Evolutionary conservation across 2,329 filamentous ascomycete genomes (phyloP), one percentile per base, ranked within the genome.

Genomic region (Lojkania enalia): DNA sequence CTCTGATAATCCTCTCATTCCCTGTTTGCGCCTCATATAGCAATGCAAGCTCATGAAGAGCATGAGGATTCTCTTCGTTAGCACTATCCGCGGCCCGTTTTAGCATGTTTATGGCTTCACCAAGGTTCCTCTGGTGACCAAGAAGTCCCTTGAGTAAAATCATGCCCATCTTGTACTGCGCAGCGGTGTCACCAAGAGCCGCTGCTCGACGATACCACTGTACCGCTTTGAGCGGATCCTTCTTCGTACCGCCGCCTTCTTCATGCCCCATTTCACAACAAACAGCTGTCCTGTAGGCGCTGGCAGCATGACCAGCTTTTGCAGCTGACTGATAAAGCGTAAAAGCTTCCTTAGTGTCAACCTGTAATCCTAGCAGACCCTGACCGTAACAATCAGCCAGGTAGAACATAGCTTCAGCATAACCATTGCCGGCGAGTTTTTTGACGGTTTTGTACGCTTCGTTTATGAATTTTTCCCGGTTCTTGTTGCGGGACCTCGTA

Each of bases 131-230:
- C 18, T 79, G 81, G 66, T 97, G 91, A 3, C 91, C 91, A n/a
- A 99, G 80, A 20, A 97, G 77, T 9, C 92, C 94, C 70, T 97
- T 97, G 42, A 97, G 81, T 50, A 89, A 76, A 55, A 99, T 95
- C 86, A 96, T 95, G 46, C 94, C 94, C 71, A 97, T 84, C 72
- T 99, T 99, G 76, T 96, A 99, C 90, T 97, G 95, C 20, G 91
- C 94, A 0, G 92, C 88, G 1, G 87, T 86, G 63, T 99, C 92
- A 2, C 94, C 92, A 2, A 97, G 77, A 11, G 87, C 86, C 9
- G 94, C 92, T 5, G 94, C 90, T 32, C 91, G 87, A 67, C 92
- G 90, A 71, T 99, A 99, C 94, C 94, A 99, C 69, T 97, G 92
- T 15, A 97, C 91, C 1, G 94, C 92, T 72, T 97, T 97, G 54